Base-by-base conservation (phyloP, 768 basidiomycete species). In the Leccinellum luteum region DNA sequence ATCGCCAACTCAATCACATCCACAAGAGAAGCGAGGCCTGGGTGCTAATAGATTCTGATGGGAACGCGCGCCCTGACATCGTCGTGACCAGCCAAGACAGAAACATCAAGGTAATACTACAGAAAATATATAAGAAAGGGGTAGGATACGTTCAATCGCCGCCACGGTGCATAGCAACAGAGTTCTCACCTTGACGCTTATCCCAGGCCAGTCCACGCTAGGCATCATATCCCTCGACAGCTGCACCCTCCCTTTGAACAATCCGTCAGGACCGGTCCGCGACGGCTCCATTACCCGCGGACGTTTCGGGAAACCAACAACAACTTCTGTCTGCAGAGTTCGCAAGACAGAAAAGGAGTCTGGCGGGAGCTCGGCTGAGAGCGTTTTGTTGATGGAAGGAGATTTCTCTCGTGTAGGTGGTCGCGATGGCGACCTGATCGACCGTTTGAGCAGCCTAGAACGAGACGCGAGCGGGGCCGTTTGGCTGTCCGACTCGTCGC, bases 31-130 rank as follows among this genome's bases (percentile, higher is more conserved):
- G 12, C 23, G 19, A 52, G 23, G 49, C 25, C n/a, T 27, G 30
- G 13, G 28, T 38, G 30, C 17, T 76, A 88, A 56, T 75, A 69
- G 64, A 90, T 76, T 55, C 77, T 79, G 45, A 90, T 75, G 5
- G 86, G 87, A 56, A 89, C 73, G 30, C 85, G 79, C 30, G 82
- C 85, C 57, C 83, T 79, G 48, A 84, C 69, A 57, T 83, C 80
- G 63, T 89, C 85, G 63, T 84, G 81, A 17, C 83, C 83, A 41
- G 86, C 74, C 45, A 85, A 72, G 41, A 90, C 87, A 51, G 85
- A 85, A 31, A 87, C 78, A 56, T 89, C 86, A 55, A 90, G 73
- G 67, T 87, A 89, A 72, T 89, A 89, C 89, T 90, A 64, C 14
- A 15, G 7, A 25, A 7, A 21, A 45, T 19, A 21, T 23, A 12